Base-by-base conservation (phyloP, 768 basidiomycete genomes). In the Russula olivacea region DNA sequence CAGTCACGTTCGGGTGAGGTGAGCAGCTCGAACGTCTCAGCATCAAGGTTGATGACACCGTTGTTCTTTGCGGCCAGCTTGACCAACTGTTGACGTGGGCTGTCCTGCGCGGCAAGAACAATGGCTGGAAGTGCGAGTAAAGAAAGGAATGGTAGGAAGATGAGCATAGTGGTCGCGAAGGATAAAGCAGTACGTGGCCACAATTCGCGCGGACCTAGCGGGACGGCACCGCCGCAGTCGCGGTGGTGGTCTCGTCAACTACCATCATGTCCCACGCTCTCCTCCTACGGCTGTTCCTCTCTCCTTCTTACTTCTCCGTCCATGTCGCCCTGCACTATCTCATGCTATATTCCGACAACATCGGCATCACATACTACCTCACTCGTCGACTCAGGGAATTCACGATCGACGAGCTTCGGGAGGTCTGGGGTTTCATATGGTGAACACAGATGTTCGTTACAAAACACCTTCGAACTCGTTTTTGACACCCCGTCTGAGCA, bases 271-370 rank as follows among this genome's bases (percentile, higher is more conserved):
- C 88, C 68, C 89, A 93, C 88, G 90, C 85, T 51, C 80, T 93
- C 64, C 87, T 95, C 57, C 83, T 98, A 59, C 88, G 94, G 34
- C 86, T 98, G 54, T 96, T 97, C 73, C 86, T 95, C 61, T 93
- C 91, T 21, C 89, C 91, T 4, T 86, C 86, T 40, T 98, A 91
- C 79, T 98, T 97, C 77, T 90, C 89, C 12, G 89, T 96, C 59
- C 90, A 95, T 78, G 88, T 95, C 69, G 94, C 94, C 34, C 86
- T 98, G 66, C 84, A 87, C 69, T 98, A 98, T 71, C 83, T 94
- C 61, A 81, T 83, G 67, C 68, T 83, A 43, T 93, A 94, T 74
- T 80, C 86, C 17, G 89, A 92, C 78, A 91, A 93, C 75, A 88
- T 94, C 68, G 92, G 90, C 10, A 93, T 94, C 73, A 93, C 90